phyloP scores from a whole-genome alignment of 129 eudicot genomes.

The Oenanthe sinensis region DNA sequence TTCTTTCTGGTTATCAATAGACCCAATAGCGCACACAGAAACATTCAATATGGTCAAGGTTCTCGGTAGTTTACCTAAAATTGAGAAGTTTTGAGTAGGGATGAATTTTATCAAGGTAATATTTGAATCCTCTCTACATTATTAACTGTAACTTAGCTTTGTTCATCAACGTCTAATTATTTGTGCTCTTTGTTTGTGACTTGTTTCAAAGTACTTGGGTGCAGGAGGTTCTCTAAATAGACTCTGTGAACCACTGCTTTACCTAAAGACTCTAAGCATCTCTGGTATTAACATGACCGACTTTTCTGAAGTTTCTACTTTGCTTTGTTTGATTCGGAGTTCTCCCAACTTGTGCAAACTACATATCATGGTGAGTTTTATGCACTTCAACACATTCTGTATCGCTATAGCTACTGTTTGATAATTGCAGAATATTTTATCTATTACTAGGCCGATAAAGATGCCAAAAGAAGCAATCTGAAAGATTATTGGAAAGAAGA shows the following conservation, averaged over 20 bases:
- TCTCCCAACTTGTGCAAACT: constrained; percentile 1
- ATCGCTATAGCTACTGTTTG: background rate
- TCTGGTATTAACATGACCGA: background rate
- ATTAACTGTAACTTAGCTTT: background rate
- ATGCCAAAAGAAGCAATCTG: background rate
- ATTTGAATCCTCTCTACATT: background rate
- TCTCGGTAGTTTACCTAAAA: background rate
- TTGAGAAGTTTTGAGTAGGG: background rate
- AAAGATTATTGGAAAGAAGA: background rate
- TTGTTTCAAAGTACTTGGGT: background rate
- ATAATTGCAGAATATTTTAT: background rate
- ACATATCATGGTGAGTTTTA: background rate
- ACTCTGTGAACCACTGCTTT: background rate
- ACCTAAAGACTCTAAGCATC: background rate
- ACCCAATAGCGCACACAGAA: background rate
- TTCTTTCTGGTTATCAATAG: background rate
- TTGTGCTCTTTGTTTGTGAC: background rate
- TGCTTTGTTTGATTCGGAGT: background rate
- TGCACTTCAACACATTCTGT: background rate
- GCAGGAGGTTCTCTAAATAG: background rate
- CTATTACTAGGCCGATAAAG: background rate
- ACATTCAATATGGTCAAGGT: background rate
- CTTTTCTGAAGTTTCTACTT: background rate
- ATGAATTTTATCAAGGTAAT: background rate
- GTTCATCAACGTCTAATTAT: background rate